These are phyloP conservation scores for Dendrocalamus sinicus DNA, from an alignment of 176 grass and related monocot genomes.

Conservation along the genomic window DNA sequence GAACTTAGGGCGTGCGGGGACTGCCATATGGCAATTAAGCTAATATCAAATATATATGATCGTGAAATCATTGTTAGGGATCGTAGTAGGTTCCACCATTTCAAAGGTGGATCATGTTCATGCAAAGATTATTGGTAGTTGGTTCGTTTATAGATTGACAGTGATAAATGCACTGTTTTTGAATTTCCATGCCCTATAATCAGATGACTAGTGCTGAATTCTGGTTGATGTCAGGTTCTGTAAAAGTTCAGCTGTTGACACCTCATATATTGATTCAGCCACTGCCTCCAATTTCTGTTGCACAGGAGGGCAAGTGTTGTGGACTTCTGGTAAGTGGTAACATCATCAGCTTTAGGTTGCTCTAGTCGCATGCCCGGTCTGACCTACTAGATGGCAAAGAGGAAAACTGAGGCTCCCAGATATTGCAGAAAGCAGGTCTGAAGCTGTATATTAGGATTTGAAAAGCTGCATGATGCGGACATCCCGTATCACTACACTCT, in stretches of 20 bases:
- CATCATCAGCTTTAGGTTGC: constrained; percentile 1
- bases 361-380: background rate
- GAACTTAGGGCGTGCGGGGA: constrained; percentile 86
- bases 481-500: background rate
- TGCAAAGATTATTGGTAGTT: constrained; percentile 91
- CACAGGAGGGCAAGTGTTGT: background rate
- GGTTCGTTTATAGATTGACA: background rate
- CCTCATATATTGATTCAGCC: background rate
- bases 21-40: constrained; percentile 74
- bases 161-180: background rate
- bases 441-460: constrained; percentile 22
- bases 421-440: constrained; percentile 23
- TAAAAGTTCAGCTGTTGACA: background rate
- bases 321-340: background rate
- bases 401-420: background rate
- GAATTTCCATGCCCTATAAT: constrained; percentile 3
- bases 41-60: constrained; percentile 73
- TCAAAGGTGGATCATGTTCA: constrained; percentile 69
- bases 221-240: background rate
- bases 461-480: background rate
- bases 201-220: background rate
- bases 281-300: background rate
- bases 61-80: constrained; percentile 74
- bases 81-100: constrained; percentile 81
- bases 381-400: constrained; percentile 4